Evolutionary conservation across 129 eudicot genomes (phyloP).

Genomic region (Saposhnikovia divaricata): DNA sequence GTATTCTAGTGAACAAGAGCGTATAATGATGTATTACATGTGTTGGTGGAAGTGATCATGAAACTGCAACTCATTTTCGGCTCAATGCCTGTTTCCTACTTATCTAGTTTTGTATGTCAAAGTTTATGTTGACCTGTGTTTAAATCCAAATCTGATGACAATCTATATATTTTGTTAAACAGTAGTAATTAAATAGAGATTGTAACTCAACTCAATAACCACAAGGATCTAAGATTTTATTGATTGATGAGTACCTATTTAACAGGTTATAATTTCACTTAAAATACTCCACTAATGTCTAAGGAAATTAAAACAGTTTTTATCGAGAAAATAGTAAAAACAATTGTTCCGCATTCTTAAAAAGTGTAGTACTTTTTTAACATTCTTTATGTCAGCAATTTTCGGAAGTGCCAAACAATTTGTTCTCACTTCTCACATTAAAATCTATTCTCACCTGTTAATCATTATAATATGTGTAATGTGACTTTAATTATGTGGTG

Average conservation of each 20-base stretch:
- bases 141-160: background rate
- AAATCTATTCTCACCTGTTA: background rate
- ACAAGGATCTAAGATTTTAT: background rate
- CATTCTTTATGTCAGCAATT: too few relatives aligned
- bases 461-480: background rate
- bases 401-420: too few relatives aligned
- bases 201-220: background rate
- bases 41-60: conserved; percentile 23
- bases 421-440: too few relatives aligned
- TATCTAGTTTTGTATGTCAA: background rate
- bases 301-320: too few relatives aligned
- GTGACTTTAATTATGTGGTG: background rate
- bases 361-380: too few relatives aligned
- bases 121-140: background rate
- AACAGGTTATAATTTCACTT: too few relatives aligned
- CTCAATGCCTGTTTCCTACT: background rate
- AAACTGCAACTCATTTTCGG: background rate
- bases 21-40: background rate
- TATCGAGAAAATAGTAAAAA: too few relatives aligned
- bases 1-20: background rate
- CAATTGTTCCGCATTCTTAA: too few relatives aligned
- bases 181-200: background rate
- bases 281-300: background rate
- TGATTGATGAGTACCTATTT: too few relatives aligned
- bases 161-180: background rate